Conservation (phyloP, 495 filamentous ascomycete genomes). For the Podospora australis region DNA sequence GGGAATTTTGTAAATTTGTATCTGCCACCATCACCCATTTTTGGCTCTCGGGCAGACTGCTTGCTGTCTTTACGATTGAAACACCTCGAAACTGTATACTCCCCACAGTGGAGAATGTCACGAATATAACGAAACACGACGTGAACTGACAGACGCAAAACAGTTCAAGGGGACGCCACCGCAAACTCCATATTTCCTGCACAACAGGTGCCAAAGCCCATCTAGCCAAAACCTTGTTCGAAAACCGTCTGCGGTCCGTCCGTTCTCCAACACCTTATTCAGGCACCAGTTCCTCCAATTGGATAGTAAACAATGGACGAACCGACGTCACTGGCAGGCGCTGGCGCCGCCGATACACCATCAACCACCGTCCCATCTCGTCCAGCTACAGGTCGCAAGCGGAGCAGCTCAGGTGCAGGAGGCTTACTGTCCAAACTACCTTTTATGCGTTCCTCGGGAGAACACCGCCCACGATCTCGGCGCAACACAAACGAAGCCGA, state of each 20-base stretch:
- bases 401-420: conserved; percentile 34
- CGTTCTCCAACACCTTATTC: neutral
- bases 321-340: conserved; percentile 5
- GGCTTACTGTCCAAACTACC: conserved; percentile 57
- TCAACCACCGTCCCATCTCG: conserved; percentile 12
- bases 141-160: no score
- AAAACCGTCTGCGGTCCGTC: neutral
- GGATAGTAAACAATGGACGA: conserved; percentile 17
- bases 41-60: no score
- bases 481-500: conserved; percentile 33
- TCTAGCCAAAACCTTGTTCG: conserved; percentile 3
- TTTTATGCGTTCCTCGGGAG: conserved; percentile 51
- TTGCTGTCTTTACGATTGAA: no score
- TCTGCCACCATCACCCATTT: no score
- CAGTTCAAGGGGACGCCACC: no score
- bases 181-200: no score
- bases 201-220: no score
- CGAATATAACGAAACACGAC: no score
- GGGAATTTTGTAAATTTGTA: no score
- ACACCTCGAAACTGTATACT: no score
- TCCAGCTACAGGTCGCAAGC: conserved; percentile 21
- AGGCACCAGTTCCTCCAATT: neutral
- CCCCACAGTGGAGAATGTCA: no score
- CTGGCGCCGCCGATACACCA: conserved; percentile 11
- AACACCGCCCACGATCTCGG: conserved; percentile 36